Evolutionary conservation across 768 basidiomycete species (phyloP).

Genomic region (Austroboletus festivus): DNA sequence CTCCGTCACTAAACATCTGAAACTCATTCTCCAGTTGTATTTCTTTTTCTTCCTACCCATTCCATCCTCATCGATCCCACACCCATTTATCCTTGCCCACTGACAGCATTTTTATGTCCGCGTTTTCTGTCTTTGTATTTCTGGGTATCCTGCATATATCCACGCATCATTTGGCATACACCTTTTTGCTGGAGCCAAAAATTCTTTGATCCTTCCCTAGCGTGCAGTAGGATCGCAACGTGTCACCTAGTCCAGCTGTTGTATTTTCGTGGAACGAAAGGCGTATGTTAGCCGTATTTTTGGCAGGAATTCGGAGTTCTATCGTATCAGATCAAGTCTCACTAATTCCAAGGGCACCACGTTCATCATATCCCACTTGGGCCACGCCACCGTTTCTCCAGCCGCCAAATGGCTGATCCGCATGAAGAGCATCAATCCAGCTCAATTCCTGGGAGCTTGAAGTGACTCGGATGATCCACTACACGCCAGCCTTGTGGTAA

Average conservation of each 20-base stretch:
- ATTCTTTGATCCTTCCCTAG: not conserved
- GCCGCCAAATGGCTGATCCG: no score
- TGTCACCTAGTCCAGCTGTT: conserved; percentile 8
- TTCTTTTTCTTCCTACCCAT: conserved; percentile 16
- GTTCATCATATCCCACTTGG: no score
- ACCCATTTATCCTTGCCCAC: conserved; percentile 4
- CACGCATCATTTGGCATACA: conserved; percentile 12
- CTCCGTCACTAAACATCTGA: conserved; percentile 29
- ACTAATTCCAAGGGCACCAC: no score
- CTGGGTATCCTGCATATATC: conserved; percentile 25
- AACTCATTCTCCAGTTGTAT: conserved; percentile 18
- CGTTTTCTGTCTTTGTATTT: conserved; percentile 11
- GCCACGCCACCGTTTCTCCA: no score
- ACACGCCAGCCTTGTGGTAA: no score
- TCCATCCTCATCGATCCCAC: conserved; percentile 8
- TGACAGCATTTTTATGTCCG: conserved; percentile 10
- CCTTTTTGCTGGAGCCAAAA: conserved; percentile 7
- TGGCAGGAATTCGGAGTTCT: not conserved
- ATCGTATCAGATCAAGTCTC: no score
- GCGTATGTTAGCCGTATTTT: conserved; percentile 10
- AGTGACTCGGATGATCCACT: no score
- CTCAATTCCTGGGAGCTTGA: no score
- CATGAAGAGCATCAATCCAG: no score
- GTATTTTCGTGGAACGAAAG: conserved; percentile 16
- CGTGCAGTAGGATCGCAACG: conserved; percentile 4